These are phyloP conservation scores for Solanum chiquidenum DNA, from an alignment of 257 asterid genomes.

Conservation along the genomic window DNA sequence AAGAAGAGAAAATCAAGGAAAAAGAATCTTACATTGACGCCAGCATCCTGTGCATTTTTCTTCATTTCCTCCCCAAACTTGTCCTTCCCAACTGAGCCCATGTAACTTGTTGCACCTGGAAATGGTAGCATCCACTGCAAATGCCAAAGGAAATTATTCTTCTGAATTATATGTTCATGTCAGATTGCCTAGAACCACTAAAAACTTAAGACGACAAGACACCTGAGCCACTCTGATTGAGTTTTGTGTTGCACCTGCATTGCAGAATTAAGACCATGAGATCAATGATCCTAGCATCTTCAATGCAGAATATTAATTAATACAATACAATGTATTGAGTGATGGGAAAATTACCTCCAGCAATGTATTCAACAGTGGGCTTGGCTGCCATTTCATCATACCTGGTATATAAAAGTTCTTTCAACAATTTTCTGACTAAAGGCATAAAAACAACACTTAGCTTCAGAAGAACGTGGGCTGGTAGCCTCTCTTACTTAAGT, in stretches of 20 bases:
- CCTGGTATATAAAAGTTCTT: constrained; percentile 28
- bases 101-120: constrained; percentile 84
- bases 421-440: neutral
- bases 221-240: constrained; percentile 98
- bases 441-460: neutral
- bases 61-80: constrained; percentile 89
- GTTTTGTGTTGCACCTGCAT: constrained; percentile 90
- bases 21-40: constrained; percentile 54
- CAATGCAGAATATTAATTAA: neutral
- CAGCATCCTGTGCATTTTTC: constrained; percentile 59
- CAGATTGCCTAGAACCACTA: neutral
- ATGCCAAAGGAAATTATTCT: neutral
- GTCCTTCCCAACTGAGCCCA: constrained; percentile 59
- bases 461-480: neutral
- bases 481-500: neutral
- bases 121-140: constrained; percentile 44
- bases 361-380: constrained; percentile 76
- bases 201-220: neutral
- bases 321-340: neutral
- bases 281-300: neutral
- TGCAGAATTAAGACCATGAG: neutral
- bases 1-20: neutral
- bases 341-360: constrained; percentile 62
- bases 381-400: constrained; percentile 81
- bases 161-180: neutral